These are phyloP conservation scores for Calonectria montana DNA, from an alignment of 2,329 filamentous ascomycete species.

Conservation along the genomic window DNA sequence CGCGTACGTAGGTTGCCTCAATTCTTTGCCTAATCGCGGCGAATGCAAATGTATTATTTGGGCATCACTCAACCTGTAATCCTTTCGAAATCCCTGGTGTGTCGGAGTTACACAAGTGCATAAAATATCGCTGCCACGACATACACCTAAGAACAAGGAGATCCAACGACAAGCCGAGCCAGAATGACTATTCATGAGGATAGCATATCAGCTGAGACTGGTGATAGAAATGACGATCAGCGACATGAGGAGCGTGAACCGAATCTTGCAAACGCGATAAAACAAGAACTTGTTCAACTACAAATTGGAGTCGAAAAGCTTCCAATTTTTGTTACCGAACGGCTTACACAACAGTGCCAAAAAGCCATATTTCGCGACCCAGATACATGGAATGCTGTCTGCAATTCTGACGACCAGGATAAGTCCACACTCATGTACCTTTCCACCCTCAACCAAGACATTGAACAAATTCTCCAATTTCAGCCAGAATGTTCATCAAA, in stretches of 20 bases:
- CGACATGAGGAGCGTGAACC: neutral
- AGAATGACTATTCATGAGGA: neutral
- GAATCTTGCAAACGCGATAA: neutral
- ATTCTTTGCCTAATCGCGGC: neutral
- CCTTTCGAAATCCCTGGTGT: neutral
- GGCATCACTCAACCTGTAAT: neutral
- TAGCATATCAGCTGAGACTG: neutral
- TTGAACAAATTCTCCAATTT: neutral
- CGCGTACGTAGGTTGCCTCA: neutral
- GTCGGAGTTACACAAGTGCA: neutral
- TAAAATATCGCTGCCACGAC: neutral
- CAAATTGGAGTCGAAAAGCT: neutral
- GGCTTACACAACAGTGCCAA: neutral
- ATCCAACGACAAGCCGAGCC: neutral
- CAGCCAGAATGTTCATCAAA: neutral
- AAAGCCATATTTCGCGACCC: neutral
- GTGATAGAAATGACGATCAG: neutral
- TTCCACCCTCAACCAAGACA: neutral
- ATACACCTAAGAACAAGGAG: neutral
- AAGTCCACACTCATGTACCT: neutral
- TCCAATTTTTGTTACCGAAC: neutral
- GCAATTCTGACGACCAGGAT: neutral
- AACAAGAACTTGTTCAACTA: neutral
- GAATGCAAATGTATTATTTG: neutral
- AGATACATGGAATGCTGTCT: neutral